Conservation (phyloP, 352 stramenopile species). For the Peronospora belbahrii region DNA sequence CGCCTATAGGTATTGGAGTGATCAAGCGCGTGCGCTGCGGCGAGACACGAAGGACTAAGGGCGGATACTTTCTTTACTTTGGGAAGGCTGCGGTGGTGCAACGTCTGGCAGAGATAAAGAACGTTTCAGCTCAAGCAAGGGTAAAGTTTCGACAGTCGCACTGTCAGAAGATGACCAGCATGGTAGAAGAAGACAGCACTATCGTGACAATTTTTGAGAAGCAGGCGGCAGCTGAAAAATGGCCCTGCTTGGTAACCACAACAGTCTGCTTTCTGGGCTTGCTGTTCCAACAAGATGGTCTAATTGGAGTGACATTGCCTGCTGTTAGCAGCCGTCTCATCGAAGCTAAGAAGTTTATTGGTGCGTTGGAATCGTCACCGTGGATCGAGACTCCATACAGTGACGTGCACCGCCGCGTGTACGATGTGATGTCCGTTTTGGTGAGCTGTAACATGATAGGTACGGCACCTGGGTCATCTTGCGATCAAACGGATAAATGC, state of each 20-base stretch:
- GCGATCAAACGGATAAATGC: conserved; percentile 16
- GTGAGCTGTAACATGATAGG: conserved; percentile 42
- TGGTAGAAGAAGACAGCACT: conserved; percentile 35
- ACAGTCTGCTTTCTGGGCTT: conserved; percentile 49
- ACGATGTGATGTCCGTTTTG: conserved; percentile 62
- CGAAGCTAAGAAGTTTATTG: conserved; percentile 32
- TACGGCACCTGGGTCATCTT: conserved; percentile 10
- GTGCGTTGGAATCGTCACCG: conserved; percentile 9
- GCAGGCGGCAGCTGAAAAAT: conserved; percentile 35
- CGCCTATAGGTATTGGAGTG: conserved; percentile 41
- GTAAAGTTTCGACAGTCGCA: conserved; percentile 10
- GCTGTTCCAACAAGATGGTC: conserved; percentile 37
- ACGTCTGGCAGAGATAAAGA: conserved; percentile 31
- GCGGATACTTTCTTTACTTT: conserved; percentile 54
- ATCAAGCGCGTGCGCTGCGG: conserved; percentile 45
- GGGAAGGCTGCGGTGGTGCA: conserved; percentile 34
- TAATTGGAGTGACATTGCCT: conserved; percentile 21
- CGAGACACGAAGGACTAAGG: conserved; percentile 22
- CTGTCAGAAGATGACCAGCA: background rate
- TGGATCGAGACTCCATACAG: conserved; percentile 16
- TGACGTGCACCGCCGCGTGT: conserved; percentile 54
- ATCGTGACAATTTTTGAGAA: conserved; percentile 42
- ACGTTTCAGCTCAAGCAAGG: conserved; percentile 18
- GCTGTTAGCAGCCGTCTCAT: conserved; percentile 38
- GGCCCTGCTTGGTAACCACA: conserved; percentile 48